These are phyloP conservation scores for Entelexis sorbosivorans DNA, from an alignment of 1,139 yeast genomes.

Conservation along the genomic window DNA sequence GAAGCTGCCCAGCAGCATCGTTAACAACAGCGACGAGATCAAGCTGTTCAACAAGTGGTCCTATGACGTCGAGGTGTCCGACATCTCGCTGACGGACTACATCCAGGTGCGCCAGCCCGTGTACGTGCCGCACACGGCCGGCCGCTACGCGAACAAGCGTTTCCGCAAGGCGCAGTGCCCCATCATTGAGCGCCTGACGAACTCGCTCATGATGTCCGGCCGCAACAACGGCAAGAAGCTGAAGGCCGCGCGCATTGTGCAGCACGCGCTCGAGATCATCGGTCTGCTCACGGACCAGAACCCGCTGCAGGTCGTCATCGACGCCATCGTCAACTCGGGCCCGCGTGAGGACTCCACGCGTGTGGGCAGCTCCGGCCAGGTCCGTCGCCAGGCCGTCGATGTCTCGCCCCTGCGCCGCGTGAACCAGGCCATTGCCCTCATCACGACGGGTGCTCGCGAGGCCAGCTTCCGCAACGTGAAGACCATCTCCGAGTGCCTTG, in stretches of 20 bases:
- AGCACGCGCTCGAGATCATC: conserved; percentile 98
- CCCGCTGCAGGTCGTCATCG: conserved; percentile 99
- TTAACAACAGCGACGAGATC: conserved; percentile 91
- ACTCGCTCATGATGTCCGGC: conserved; percentile 99
- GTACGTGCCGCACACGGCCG: conserved; percentile 98
- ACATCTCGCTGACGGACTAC: conserved; percentile 96
- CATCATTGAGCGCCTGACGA: conserved; percentile 97
- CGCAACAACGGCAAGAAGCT: conserved; percentile 99
- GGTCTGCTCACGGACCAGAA: conserved; percentile 96
- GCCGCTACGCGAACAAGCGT: conserved; percentile 99
- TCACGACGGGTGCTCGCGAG: conserved; percentile 99
- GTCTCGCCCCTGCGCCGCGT: conserved; percentile 99
- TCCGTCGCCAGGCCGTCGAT: conserved; percentile 99
- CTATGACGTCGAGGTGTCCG: conserved; percentile 94
- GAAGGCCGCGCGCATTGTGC: conserved; percentile 98
- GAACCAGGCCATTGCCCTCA: conserved; percentile 96
- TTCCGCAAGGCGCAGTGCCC: conserved; percentile 99
- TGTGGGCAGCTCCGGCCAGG: conserved; percentile 99
- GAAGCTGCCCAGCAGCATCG: conserved; percentile 92
- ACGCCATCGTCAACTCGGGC: conserved; percentile 99
- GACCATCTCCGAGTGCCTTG: conserved; percentile 99
- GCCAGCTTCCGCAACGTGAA: conserved; percentile 99
- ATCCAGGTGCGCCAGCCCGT: conserved; percentile 96
- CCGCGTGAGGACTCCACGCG: conserved; percentile 99
- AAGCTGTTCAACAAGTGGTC: conserved; percentile 99